phyloP scores from a whole-genome alignment of 2,329 filamentous ascomycete genomes.

The Fusarium xylarioides region DNA sequence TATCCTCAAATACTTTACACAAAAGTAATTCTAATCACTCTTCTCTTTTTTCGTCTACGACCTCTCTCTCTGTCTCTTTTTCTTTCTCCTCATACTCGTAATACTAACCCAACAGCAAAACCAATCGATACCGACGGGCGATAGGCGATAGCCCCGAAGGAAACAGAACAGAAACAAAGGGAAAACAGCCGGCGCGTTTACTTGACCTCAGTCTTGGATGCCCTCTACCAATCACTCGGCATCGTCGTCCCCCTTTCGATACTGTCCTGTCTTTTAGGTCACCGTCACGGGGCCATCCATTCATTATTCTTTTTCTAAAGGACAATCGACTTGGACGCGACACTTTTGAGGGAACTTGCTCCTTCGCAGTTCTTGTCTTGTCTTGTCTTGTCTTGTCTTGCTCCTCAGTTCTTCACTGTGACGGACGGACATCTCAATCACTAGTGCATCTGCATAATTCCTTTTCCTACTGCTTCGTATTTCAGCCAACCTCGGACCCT shows the following conservation, averaged over 20 bases:
- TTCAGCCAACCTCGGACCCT: conserved; percentile 22
- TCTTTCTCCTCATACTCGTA: conserved; percentile 14
- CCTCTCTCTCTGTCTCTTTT: not conserved
- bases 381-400: not conserved
- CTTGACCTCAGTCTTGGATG: conserved; percentile 15
- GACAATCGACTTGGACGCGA: conserved; percentile 8
- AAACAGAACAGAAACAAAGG: conserved; percentile 18
- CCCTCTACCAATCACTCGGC: conserved; percentile 34
- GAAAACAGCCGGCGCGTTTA: conserved; percentile 23
- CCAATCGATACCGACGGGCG: conserved; percentile 20
- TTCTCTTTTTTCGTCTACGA: conserved; percentile 11
- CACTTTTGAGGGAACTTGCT: not conserved
- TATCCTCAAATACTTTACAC: not conserved
- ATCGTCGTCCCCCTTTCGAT: conserved; percentile 27
- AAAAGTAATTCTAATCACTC: conserved; percentile 1
- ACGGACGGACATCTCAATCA: not conserved
- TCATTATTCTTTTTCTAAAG: conserved; percentile 22
- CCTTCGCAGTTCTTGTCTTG: conserved; percentile 9
- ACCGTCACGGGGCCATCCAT: conserved; percentile 31
- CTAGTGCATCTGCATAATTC: conserved; percentile 25
- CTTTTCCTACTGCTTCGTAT: conserved; percentile 5
- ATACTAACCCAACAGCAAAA: conserved; percentile 32
- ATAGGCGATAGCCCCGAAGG: conserved; percentile 26
- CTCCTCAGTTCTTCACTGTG: not conserved
- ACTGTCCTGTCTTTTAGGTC: conserved; percentile 25